Evolutionary conservation across 768 basidiomycete species (phyloP), one percentile per base, ranked within the genome.

Genomic region (Kwoniella sp.): DNA sequence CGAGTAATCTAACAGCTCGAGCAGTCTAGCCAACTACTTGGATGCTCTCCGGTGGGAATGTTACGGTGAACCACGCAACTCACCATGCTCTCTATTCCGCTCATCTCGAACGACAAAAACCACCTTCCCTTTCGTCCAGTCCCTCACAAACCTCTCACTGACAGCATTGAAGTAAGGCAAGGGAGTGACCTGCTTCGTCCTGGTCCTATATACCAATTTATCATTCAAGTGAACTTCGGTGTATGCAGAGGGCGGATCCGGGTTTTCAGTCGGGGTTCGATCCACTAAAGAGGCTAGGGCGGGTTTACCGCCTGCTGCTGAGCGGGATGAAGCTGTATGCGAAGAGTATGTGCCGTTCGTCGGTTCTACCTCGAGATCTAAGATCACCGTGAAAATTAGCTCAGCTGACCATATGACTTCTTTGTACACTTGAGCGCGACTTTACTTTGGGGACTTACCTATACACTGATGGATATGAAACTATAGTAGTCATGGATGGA

Each of bases 201-300:
- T 33, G 1, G 79, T 79, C 2, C 78, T 67, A 40, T 74, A 81
- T 2, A 79, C 67, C 26, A 81, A 65, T 26, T 71, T 65, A 26
- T 80, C 80, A 50, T 81, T 81, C 26, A 81, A 65, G 27, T 77
- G 68, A 12, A 81, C 77, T 60, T 81, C 77, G 56, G 65, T 69
- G 49, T 80, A 80, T 25, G 76, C 69, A 2, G 74, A 77, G 7
- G 78, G 77, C 9, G 73, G 77, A 36, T 74, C 69, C 4, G 71
- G 72, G 51, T 71, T 70, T 40, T 77, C 77, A 17, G 70, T 68
- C 0, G 77, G 49, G 3, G 72, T 65, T 0, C 69, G 59, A 54
- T 79, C 77, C 17, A 75, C 60, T 1, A 75, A 50, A 37, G 70
- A 69, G 21, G 65, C 69, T 19, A 78, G 51, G 29, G 79, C 79